Percentiles rank a stretch among this genome's conserved stretches.
These are phyloP conservation scores for Candida railenensis DNA, from an alignment of 805 yeast genomes.

Conservation along the genomic window DNA sequence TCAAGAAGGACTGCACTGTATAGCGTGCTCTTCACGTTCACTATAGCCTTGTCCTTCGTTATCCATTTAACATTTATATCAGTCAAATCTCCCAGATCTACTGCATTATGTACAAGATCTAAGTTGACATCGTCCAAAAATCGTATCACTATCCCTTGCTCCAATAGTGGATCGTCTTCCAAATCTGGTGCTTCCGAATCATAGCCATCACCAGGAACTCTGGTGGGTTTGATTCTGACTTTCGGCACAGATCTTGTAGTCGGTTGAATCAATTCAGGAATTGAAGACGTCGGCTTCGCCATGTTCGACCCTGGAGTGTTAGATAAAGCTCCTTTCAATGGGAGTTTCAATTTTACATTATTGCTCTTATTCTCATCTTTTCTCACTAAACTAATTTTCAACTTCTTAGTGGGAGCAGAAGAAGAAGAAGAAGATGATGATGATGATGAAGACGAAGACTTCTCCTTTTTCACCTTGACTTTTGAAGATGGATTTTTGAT, in stretches of 20 bases:
- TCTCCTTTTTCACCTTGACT: background rate
- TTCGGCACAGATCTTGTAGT: conserved; percentile 32
- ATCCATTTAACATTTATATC: conserved; percentile 79
- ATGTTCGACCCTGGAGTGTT: background rate
- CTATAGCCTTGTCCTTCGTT: conserved; percentile 75
- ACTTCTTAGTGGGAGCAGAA: conserved; percentile 16
- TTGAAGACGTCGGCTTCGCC: too few species aligned
- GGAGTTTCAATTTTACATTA: conserved; percentile 4
- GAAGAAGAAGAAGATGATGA: background rate
- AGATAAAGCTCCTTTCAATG: conserved; percentile 6
- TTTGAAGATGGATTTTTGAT: conserved; percentile 1
- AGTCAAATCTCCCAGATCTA: conserved; percentile 72
- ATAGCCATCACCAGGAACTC: conserved; percentile 92
- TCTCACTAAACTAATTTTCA: conserved; percentile 17
- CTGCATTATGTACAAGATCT: conserved; percentile 72
- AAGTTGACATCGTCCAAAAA: conserved; percentile 67
- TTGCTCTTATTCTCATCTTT: conserved; percentile 1
- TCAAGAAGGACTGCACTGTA: conserved; percentile 88
- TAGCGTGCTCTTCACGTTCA: conserved; percentile 61
- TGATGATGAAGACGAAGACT: background rate
- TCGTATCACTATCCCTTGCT: conserved; percentile 80
- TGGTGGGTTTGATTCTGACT: conserved; percentile 53
- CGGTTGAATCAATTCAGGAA: conserved; percentile 8
- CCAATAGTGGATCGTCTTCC: conserved; percentile 91
- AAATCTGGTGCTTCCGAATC: conserved; percentile 95